phyloP scores from a whole-genome alignment of 768 basidiomycete species.

The Hypsizygus marmoreus region DNA sequence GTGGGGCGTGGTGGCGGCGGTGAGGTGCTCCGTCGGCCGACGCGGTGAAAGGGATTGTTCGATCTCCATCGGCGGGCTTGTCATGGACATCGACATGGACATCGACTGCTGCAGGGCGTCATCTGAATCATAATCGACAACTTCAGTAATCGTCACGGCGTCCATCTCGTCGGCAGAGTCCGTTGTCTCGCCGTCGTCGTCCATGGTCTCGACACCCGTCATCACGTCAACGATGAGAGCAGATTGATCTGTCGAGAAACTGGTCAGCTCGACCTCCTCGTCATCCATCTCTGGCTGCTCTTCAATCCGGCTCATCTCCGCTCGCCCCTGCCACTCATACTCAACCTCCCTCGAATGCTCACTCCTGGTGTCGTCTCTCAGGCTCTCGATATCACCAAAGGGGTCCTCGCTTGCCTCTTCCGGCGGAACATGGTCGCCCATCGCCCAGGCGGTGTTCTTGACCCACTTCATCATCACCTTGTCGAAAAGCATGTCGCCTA shows the following conservation, averaged over 20 bases:
- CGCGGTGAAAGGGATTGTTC: too few relatives aligned
- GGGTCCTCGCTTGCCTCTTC: conserved; percentile 78
- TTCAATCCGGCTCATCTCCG: conserved; percentile 51
- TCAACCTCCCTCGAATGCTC: conserved; percentile 27
- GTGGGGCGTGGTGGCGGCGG: conserved; percentile 25
- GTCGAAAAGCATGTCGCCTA: conserved; percentile 90
- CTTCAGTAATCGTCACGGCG: conserved; percentile 30
- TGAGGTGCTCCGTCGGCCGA: too few relatives aligned
- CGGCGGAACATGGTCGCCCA: conserved; percentile 30
- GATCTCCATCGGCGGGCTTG: conserved; percentile 10
- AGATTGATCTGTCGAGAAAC: conserved; percentile 72
- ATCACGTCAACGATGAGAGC: conserved; percentile 53
- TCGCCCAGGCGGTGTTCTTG: conserved; percentile 49
- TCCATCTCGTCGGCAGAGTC: conserved; percentile 53
- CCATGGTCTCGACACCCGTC: conserved; percentile 47
- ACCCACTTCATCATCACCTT: conserved; percentile 85
- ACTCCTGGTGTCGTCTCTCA: conserved; percentile 63
- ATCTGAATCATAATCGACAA: conserved; percentile 41
- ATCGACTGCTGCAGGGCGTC: conserved; percentile 26
- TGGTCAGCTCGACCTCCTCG: conserved; percentile 64
- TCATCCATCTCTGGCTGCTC: conserved; percentile 55
- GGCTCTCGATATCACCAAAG: conserved; percentile 88
- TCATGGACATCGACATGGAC: conserved; percentile 13
- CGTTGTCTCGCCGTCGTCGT: conserved; percentile 46
- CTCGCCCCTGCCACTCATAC: conserved; percentile 16